phyloP scores from a whole-genome alignment of 2,329 filamentous ascomycete genomes.

The Ceratocystis cubensis region DNA sequence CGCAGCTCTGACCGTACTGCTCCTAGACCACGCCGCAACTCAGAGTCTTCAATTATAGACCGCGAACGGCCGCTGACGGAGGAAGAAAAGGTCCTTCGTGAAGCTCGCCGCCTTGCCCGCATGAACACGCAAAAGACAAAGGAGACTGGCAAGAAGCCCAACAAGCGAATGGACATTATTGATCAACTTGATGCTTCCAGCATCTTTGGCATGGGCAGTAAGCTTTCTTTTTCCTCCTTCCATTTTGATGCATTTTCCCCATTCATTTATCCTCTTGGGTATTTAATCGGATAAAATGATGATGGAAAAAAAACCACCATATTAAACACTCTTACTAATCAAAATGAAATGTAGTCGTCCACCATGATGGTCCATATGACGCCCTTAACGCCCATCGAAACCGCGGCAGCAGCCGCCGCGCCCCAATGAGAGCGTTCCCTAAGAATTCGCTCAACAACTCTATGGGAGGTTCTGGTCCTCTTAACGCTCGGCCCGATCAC shows the following conservation, averaged over 20 bases:
- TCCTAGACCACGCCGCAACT: constrained; percentile 55
- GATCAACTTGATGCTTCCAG: constrained; percentile 94
- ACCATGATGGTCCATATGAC: constrained; percentile 95
- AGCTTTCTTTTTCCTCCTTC: constrained; percentile 30
- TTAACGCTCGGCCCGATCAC: constrained; percentile 71
- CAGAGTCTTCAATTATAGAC: constrained; percentile 61
- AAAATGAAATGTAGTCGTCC: constrained; percentile 57
- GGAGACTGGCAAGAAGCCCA: constrained; percentile 37
- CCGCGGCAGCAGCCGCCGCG: constrained; percentile 64
- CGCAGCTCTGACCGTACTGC: constrained; percentile 29
- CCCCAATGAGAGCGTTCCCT: constrained; percentile 94
- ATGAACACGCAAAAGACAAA: constrained; percentile 31
- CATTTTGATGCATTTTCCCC: not conserved
- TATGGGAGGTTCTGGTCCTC: constrained; percentile 72
- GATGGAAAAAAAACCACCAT: too few relatives aligned
- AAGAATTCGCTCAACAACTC: constrained; percentile 87
- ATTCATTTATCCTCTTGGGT: not conserved
- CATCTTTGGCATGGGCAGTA: constrained; percentile 85
- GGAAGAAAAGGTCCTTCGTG: constrained; percentile 42
- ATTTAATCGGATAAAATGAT: too few relatives aligned
- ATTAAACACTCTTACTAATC: constrained; percentile 16
- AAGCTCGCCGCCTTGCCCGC: constrained; percentile 40
- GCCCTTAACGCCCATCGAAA: constrained; percentile 93
- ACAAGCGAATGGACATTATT: constrained; percentile 66
- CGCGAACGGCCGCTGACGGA: constrained; percentile 47